Base-by-base conservation (phyloP, 164 flowering plant genomes). In the Macadamia integrifolia region DNA sequence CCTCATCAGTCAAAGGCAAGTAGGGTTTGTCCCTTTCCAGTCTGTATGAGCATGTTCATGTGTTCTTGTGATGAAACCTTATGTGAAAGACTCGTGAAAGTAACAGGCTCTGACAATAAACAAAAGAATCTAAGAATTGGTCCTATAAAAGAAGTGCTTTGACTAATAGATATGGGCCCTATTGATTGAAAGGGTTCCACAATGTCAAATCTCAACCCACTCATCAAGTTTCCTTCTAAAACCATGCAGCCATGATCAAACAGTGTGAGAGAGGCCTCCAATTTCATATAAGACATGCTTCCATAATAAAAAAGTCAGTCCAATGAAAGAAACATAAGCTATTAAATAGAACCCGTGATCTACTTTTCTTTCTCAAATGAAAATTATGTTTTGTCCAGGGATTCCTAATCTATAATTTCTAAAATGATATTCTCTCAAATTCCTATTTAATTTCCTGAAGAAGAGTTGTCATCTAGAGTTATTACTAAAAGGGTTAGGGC, bases 81-180 rank as follows among this genome's bases (percentile, higher is more conserved):
- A 31, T 23, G 31, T 53, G 14, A 30, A 59, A 11, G 15, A 59
- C 13, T 3, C 40, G 30, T 59, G 35, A 43, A 12, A 60, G 14
- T 60, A 59, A 59, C 23, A 3, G 31, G 61, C 9, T 29, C 14
- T 8, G 32, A 30, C 40, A 30, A 59, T 23, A 32, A 15, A 60
- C 42, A 46, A 23, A 23, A 32, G 28, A 32, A 14, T 11, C 11
- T 13, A 18, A 60, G 13, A 14, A 31, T 12, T 31, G 44, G n/a
- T 43, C 62, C 11, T 1, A 31, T 31, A 31, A 60, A 60, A 31
- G 11, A 60, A 60, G 10, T 32, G 9, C 10, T 60, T 60, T 29
- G 18, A 60, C 62, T 29, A 60, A 5, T 5, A 60, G 62, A 60
- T 60, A 60, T 60, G 62, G 62, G 42, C 44, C 62, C 6, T 12